Evolutionary conservation across 1,284 basidiomycete species (phyloP).

Genomic region (Lignosus rhinocerotis): DNA sequence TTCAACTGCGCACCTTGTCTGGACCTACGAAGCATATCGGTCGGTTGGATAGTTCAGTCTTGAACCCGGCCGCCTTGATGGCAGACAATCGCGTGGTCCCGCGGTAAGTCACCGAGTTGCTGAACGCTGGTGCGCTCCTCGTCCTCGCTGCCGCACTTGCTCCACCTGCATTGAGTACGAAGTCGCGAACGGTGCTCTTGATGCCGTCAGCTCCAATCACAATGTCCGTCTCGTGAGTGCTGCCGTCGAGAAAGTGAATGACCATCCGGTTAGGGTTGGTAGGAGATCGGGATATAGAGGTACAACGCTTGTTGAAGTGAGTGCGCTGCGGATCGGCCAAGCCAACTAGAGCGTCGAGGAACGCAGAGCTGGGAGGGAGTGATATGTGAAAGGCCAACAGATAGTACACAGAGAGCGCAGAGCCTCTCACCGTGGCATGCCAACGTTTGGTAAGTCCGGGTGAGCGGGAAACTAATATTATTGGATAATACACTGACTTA

Average conservation of each 20-base stretch:
- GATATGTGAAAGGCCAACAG: not conserved
- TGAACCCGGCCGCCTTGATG: conserved; percentile 42
- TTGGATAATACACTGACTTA: not conserved
- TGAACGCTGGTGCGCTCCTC: conserved; percentile 36
- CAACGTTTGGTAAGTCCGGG: conserved; percentile 33
- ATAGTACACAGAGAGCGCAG: not conserved
- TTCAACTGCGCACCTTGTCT: conserved; percentile 38
- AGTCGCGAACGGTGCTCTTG: conserved; percentile 43
- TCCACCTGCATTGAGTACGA: conserved; percentile 33
- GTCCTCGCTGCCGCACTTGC: conserved; percentile 2
- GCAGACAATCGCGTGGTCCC: conserved; percentile 42
- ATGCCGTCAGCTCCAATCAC: conserved; percentile 58
- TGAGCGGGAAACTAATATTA: not conserved
- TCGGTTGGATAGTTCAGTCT: conserved; percentile 37
- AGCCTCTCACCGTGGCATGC: conserved; percentile 31
- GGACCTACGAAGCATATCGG: conserved; percentile 44
- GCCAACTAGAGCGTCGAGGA: conserved; percentile 48
- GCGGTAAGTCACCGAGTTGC: conserved; percentile 49
- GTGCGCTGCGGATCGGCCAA: conserved; percentile 42
- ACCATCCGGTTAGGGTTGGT: conserved; percentile 30
- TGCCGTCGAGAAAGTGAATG: conserved; percentile 48
- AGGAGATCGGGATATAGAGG: conserved; percentile 30
- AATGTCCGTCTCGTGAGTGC: conserved; percentile 47
- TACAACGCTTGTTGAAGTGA: conserved; percentile 54
- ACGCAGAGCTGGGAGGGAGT: conserved; percentile 39